These are phyloP conservation scores for Candida sojae DNA, from an alignment of 1,139 yeast genomes.

Conservation along the genomic window DNA sequence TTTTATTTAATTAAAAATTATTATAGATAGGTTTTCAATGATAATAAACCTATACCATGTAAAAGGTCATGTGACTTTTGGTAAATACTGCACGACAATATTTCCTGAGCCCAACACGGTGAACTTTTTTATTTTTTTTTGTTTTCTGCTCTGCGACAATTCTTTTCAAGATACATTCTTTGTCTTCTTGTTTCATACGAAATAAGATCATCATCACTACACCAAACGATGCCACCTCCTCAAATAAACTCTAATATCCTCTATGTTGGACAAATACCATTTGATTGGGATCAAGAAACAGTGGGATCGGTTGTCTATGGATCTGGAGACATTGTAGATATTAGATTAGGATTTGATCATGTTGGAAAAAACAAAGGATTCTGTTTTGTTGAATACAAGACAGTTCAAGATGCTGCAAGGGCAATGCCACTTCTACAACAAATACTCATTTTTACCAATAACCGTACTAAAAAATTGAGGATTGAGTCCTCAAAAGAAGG, in stretches of 20 bases:
- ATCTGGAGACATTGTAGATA: slow-evolving; percentile 62
- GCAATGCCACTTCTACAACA: slow-evolving; percentile 48
- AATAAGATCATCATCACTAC: background rate
- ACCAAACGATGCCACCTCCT: slow-evolving; percentile 5
- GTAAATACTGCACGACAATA: no score
- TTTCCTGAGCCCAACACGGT: no score
- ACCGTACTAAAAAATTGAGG: slow-evolving; percentile 42
- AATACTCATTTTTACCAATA: slow-evolving; percentile 41
- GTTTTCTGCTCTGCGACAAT: background rate
- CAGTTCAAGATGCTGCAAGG: slow-evolving; percentile 51
- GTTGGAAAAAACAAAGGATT: slow-evolving; percentile 67
- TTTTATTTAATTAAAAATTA: background rate
- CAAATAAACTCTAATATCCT: slow-evolving; percentile 36
- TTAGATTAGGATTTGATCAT: slow-evolving; percentile 61
- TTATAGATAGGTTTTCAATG: background rate
- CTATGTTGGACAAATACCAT: slow-evolving; percentile 64
- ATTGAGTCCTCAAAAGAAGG: slow-evolving; percentile 67
- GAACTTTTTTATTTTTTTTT: background rate
- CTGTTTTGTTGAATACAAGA: slow-evolving; percentile 60
- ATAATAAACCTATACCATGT: no score
- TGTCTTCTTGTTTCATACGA: background rate
- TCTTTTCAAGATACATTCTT: background rate
- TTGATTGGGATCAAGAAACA: slow-evolving; percentile 62
- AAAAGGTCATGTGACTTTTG: no score
- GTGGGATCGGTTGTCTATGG: slow-evolving; percentile 64